These are phyloP conservation scores for Trichoderma simmonsii DNA, from an alignment of 2,329 filamentous ascomycete genomes.

Conservation along the genomic window DNA sequence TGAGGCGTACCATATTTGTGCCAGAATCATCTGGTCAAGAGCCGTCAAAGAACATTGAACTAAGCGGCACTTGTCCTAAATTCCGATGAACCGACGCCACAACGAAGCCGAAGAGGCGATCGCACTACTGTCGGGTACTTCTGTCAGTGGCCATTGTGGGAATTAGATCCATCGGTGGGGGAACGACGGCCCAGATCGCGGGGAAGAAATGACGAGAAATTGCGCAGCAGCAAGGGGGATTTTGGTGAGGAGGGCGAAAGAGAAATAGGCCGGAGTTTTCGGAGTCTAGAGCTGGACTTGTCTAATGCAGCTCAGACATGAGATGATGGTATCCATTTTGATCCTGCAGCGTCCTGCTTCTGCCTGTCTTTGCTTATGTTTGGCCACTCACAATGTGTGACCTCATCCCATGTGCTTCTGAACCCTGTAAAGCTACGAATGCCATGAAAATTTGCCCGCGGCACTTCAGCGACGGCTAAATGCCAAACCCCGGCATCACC, in stretches of 20 bases:
- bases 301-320: not conserved
- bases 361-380: not conserved
- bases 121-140: conserved; percentile 5
- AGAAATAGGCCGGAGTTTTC: not conserved
- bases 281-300: not conserved
- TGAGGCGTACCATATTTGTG: not conserved
- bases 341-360: not conserved
- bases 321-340: not conserved
- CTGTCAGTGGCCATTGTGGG: not conserved
- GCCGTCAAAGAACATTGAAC: not conserved
- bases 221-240: not conserved
- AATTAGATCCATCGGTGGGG: not conserved
- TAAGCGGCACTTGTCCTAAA: not conserved
- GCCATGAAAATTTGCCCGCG: not conserved
- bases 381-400: not conserved
- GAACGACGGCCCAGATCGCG: not conserved
- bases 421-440: not conserved
- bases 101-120: not conserved
- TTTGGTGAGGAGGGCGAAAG: not conserved
- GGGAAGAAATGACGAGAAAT: not conserved
- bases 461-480: conserved; percentile 5
- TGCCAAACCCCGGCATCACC: not conserved
- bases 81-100: not conserved
- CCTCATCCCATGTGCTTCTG: not conserved
- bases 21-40: not conserved